Base-by-base conservation (phyloP, 2,329 filamentous ascomycete genomes). In the Pseudogymnoascus sp. region DNA sequence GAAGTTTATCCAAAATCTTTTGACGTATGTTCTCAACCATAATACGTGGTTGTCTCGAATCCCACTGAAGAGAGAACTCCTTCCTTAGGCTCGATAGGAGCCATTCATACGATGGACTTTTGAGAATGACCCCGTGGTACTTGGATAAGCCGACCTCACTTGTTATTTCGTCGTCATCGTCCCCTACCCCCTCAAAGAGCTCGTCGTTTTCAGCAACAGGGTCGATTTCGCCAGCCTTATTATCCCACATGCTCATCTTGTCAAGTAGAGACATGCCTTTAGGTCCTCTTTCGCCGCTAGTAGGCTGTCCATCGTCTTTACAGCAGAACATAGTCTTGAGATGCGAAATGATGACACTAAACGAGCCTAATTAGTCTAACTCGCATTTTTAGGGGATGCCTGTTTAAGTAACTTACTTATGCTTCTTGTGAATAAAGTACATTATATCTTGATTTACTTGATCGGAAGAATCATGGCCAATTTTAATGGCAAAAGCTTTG, bases 191-290 rank as follows among this genome's bases (percentile, higher is more conserved):
- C 15, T 62, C 29, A 23, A 60, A 63, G 3, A 62, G 26, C 23
- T 53, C 46, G 9, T 63, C 46, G 3, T 37, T 61, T 17, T 15
- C 15, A 31, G 35, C 1, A 15, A 59, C 3, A 13, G 60, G 17
- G 44, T 29, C 9, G 9, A 56, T 62, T 53, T 66, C 29, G 7
- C 26, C 40, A 26, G 40, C 19, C 33, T 65, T 66, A 23, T 31
- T 66, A 23, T 31, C 19, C 65, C 65, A 66, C 56, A 66, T 61
- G 29, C 33, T 66, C 65, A 66, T 65, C 19, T 64, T 66, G 11
- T 66, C 65, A 40, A 53, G 1, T n/a, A 64, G 4, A 33, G 65
- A 62, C 65, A 66, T 66, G 7, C 37, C 37, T 50, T 50, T 42
- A 17, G 17, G 23, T 21, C 61, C 15, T 7, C 9, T 31, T 29